A percentile compares a stretch with the other conserved stretches of the same genome.
Conservation (phyloP, 2,329 filamentous ascomycete species). For the Teratosphaeria zuluensis region DNA sequence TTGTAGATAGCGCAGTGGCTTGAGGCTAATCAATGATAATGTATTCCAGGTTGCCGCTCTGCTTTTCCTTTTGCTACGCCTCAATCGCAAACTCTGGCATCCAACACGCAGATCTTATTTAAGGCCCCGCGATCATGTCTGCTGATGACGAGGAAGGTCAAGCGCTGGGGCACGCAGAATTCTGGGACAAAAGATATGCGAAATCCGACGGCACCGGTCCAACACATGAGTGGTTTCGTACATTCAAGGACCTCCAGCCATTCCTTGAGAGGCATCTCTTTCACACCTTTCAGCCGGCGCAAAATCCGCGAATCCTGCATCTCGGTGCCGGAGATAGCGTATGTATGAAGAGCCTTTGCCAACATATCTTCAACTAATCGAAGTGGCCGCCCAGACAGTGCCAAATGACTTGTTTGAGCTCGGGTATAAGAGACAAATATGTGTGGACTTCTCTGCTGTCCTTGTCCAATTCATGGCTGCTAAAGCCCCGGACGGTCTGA, state of each 20-base stretch:
- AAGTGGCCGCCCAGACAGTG: slow-evolving; percentile 34
- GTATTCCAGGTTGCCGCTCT: too few relatives aligned
- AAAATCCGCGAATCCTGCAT: slow-evolving; percentile 1
- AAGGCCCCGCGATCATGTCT: not conserved
- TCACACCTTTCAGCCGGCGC: not conserved
- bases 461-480: slow-evolving; percentile 44
- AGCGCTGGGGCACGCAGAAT: slow-evolving; percentile 32
- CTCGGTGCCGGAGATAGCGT: slow-evolving; percentile 1
- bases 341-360: not conserved
- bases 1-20: too few relatives aligned
- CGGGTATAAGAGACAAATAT: slow-evolving; percentile 45
- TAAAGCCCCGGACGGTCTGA: slow-evolving; percentile 27
- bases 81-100: too few relatives aligned
- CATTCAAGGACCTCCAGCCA: slow-evolving; percentile 38
- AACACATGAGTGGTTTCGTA: slow-evolving; percentile 48
- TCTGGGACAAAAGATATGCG: slow-evolving; percentile 44
- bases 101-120: not conserved
- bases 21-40: too few relatives aligned
- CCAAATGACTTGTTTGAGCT: slow-evolving; percentile 36
- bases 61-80: too few relatives aligned
- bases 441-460: slow-evolving; percentile 47
- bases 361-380: not conserved
- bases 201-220: slow-evolving; percentile 29
- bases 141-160: not conserved
- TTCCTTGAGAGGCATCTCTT: slow-evolving; percentile 41